A percentile compares a stretch with the other conserved stretches of the same genome.
These are phyloP conservation scores for Platanthera guangdongensis DNA, from an alignment of 106 monocot genomes.

Conservation along the genomic window DNA sequence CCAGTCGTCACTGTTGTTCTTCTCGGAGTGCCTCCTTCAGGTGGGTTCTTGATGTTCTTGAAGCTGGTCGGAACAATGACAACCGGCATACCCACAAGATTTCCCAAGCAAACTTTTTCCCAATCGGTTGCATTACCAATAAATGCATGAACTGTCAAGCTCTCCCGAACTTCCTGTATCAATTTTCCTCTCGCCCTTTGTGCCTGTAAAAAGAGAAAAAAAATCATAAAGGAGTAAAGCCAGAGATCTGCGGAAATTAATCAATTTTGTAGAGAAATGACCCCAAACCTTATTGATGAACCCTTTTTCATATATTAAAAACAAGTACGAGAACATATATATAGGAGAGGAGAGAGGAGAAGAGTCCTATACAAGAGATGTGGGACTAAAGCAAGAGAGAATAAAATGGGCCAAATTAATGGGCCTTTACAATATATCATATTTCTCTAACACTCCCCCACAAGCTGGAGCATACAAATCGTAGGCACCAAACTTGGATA, in stretches of 20 bases:
- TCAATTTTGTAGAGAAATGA: too few relatives aligned
- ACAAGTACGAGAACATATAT: too few relatives aligned
- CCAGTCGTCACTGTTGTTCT: conserved; percentile 76
- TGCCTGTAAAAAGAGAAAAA: conserved; percentile 27
- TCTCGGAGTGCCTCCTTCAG: conserved; percentile 55
- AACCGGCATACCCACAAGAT: conserved; percentile 83
- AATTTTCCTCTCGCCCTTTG: conserved; percentile 74
- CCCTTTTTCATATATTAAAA: too few relatives aligned
- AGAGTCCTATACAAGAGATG: too few relatives aligned
- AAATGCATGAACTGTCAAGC: conserved; percentile 81
- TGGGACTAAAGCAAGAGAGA: too few relatives aligned
- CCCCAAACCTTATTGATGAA: too few relatives aligned
- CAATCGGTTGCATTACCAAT: conserved; percentile 86
- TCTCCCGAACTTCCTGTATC: conserved; percentile 49
- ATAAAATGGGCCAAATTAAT: too few relatives aligned
- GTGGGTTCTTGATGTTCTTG: conserved; percentile 55
- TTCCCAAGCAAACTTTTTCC: conserved; percentile 90
- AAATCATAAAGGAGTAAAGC: not conserved
- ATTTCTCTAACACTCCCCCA: too few relatives aligned
- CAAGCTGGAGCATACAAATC: too few relatives aligned
- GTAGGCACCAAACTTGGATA: too few relatives aligned
- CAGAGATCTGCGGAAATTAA: not conserved
- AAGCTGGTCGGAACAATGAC: conserved; percentile 78
- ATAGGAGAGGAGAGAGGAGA: too few relatives aligned
- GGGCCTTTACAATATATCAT: too few relatives aligned